Conservation (phyloP, 176 grass and related monocot species). For the Tillandsia fasciculata region DNA sequence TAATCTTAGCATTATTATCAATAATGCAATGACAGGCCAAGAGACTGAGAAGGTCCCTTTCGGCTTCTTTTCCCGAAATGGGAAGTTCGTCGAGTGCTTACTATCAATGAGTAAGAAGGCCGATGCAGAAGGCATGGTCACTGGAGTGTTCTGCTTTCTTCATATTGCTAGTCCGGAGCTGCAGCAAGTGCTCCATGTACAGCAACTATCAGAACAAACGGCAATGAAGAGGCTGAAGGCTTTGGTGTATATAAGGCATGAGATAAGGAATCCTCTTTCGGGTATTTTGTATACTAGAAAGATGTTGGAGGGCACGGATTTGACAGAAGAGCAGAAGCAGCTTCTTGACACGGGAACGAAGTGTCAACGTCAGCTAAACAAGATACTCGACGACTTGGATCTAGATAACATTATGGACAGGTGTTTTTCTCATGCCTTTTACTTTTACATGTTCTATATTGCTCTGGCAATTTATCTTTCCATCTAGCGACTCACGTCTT, state of each 20-base stretch:
- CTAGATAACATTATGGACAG: conserved; percentile 69
- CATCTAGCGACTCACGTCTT: background rate
- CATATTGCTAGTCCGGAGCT: conserved; percentile 80
- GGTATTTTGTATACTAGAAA: conserved; percentile 71
- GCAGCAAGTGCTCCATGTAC: conserved; percentile 63
- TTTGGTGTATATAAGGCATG: conserved; percentile 73
- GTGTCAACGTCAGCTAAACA: conserved; percentile 72
- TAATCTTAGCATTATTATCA: conserved; percentile 65
- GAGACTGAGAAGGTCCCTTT: conserved; percentile 75
- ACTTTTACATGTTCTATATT: background rate
- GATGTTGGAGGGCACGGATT: conserved; percentile 43
- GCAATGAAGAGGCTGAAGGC: conserved; percentile 63
- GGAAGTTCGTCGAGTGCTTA: conserved; percentile 65
- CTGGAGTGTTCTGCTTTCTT: conserved; percentile 85
- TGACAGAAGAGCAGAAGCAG: conserved; percentile 67
- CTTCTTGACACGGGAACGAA: conserved; percentile 39
- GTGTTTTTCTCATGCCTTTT: conserved; percentile 23
- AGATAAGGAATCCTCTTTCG: conserved; percentile 78
- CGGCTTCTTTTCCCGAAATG: conserved; percentile 47
- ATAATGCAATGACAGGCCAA: conserved; percentile 66
- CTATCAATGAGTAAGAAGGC: conserved; percentile 71
- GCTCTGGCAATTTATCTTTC: background rate
- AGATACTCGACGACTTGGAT: conserved; percentile 76
- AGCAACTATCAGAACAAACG: conserved; percentile 57
- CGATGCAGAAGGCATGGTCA: conserved; percentile 40